Evolutionary conservation across 352 stramenopile genomes (phyloP), one percentile per base, ranked within the genome.

Genomic region (Pythium periplocum): DNA sequence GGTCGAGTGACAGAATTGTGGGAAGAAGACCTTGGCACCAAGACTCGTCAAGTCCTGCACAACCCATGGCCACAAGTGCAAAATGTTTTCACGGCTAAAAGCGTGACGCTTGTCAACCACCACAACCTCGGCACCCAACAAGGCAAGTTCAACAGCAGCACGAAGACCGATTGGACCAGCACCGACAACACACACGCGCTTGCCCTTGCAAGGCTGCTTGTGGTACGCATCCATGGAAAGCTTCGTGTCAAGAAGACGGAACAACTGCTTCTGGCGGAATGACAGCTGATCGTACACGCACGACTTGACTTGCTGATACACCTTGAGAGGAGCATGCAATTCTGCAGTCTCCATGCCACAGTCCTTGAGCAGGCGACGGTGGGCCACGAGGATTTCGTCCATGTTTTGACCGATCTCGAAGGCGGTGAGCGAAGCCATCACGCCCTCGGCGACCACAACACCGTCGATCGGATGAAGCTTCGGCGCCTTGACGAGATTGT

Each of bases 61-160:
- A 30, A 91, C 83, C 75, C 78, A 89, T 42, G 80, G 79, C 77
- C 81, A 94, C 66, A 94, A 46, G 41, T 91, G 81, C 42, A 94
- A 53, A 56, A 94, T 91, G 51, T 94, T 92, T 53, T 91, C 82
- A 8, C 83, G 79, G 53, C 62, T 90, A 48, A 94, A 94, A 45
- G 74, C 58, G 57, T 86, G 81, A 10, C 83, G 75, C 73, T 94
- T 94, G 60, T 94, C 83, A 17, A 94, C 54, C 32, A 94, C 69
- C 0, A 89, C 72, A 11, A 92, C 83, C 41, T 90, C 66, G 1
- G 71, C 78, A 34, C 83, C 81, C 4, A 92, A 65, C 30, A 94
- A 43, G 32, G 80, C 78, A 10, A 83, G 61, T 52, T 94, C 83
- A 11, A 94, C 78, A 0, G 83, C 81, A 4, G 79, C 78, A 48